Evolutionary conservation across 495 filamentous ascomycete species (phyloP).

Genomic region (Lasiosphaeriaceae sp.): DNA sequence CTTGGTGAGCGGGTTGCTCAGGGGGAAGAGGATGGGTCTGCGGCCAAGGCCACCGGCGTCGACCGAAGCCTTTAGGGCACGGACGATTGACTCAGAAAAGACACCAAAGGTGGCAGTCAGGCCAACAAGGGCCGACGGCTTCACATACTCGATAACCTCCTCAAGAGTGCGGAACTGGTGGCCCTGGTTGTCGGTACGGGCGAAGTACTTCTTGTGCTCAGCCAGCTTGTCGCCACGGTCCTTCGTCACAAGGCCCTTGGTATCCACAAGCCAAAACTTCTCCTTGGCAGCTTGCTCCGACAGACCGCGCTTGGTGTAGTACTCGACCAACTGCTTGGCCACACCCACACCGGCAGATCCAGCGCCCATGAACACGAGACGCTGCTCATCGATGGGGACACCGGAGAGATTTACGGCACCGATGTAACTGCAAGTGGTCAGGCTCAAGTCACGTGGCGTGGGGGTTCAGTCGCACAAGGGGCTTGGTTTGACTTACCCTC

Average conservation of each 20-base stretch:
- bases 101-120: constrained; percentile 91
- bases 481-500: constrained; percentile 51
- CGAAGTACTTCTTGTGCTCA: constrained; percentile 98
- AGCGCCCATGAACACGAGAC: constrained; percentile 92
- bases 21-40: constrained; percentile 84
- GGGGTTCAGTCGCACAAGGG: background rate
- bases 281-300: constrained; percentile 84
- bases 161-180: constrained; percentile 85
- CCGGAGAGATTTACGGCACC: constrained; percentile 87
- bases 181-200: constrained; percentile 86
- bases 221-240: constrained; percentile 93
- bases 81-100: constrained; percentile 84
- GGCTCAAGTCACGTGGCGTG: constrained; percentile 10
- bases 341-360: constrained; percentile 95
- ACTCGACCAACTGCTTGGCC: constrained; percentile 93
- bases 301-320: constrained; percentile 88
- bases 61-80: constrained; percentile 66
- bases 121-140: constrained; percentile 91
- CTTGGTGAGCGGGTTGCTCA: constrained; percentile 91
- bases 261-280: constrained; percentile 98
- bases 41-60: constrained; percentile 69
- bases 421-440: constrained; percentile 58
- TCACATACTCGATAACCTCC: constrained; percentile 87
- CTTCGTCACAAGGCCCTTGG: constrained; percentile 87
- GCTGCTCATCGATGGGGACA: constrained; percentile 83